Conservation (phyloP, 805 yeast genomes). For the Nakazawaea ambrosiae region DNA sequence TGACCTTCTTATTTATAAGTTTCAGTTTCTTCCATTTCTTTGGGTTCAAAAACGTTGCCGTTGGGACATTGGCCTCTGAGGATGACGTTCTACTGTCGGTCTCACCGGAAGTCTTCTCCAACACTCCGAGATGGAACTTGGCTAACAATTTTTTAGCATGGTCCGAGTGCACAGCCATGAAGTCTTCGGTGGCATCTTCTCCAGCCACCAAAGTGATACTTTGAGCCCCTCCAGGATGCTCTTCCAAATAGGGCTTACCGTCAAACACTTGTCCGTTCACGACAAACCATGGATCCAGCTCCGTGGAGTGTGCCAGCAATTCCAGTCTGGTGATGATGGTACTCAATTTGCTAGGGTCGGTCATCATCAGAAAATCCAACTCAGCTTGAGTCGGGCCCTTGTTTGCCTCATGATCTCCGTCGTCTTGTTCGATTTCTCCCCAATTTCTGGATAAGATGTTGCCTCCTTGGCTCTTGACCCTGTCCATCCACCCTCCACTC, state of each 20-base stretch:
- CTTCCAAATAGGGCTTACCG: slow-evolving; percentile 25
- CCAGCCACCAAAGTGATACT: slow-evolving; percentile 21
- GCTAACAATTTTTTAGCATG: slow-evolving; percentile 20
- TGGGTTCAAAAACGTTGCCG: slow-evolving; percentile 20
- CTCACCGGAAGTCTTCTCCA: slow-evolving; percentile 6
- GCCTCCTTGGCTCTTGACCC: slow-evolving; percentile 26
- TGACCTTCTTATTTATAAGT: slow-evolving; percentile 16
- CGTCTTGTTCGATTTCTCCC: slow-evolving; percentile 22
- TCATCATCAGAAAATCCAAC: slow-evolving; percentile 18
- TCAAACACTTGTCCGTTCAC: slow-evolving; percentile 28
- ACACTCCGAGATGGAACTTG: slow-evolving; percentile 20
- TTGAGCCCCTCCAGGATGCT: slow-evolving; percentile 26
- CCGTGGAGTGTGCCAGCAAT: slow-evolving; percentile 15
- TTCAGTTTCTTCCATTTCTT: slow-evolving; percentile 22
- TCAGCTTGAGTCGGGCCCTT: slow-evolving; percentile 19
- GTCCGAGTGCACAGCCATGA: slow-evolving; percentile 27
- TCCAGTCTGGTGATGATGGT: slow-evolving; percentile 15
- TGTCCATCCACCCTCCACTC: slow-evolving; percentile 30
- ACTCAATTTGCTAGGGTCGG: slow-evolving; percentile 19
- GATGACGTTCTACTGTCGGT: background rate
- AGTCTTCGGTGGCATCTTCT: slow-evolving; percentile 25
- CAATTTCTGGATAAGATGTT: slow-evolving; percentile 22
- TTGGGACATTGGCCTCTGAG: too few relatives aligned
- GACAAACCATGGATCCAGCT: slow-evolving; percentile 22
- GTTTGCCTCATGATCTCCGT: background rate